Conservation (phyloP, 768 basidiomycete species). For the Boletus sp. region DNA sequence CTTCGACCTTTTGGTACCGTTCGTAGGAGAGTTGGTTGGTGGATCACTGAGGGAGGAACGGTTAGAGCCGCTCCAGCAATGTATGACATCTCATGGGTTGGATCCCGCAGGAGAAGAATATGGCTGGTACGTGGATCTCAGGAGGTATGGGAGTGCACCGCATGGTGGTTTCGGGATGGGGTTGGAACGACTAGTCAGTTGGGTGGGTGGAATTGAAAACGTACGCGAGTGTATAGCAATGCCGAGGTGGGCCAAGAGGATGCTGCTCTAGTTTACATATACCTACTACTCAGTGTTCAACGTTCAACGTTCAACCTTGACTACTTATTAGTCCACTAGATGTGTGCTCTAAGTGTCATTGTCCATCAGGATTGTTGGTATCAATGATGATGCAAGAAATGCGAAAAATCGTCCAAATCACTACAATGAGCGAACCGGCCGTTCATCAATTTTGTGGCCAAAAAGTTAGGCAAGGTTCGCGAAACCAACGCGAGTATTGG, state of each 20-base stretch:
- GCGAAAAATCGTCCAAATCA: background rate
- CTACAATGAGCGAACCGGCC: background rate
- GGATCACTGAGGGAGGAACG: slow-evolving; percentile 90
- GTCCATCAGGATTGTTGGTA: background rate
- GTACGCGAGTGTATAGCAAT: slow-evolving; percentile 92
- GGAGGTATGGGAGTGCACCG: slow-evolving; percentile 82
- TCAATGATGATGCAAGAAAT: background rate
- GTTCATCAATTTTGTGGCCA: background rate
- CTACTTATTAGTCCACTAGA: background rate
- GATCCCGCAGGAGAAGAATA: slow-evolving; percentile 41
- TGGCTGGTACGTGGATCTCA: slow-evolving; percentile 80
- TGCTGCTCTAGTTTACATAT: slow-evolving; percentile 49
- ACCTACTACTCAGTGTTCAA: background rate
- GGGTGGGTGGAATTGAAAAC: slow-evolving; percentile 85
- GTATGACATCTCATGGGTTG: slow-evolving; percentile 50
- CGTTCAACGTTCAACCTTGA: background rate
- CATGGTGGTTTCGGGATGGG: slow-evolving; percentile 98
- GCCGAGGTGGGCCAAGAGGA: slow-evolving; percentile 84
- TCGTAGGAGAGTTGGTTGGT: slow-evolving; percentile 86
- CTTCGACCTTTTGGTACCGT: slow-evolving; percentile 90
- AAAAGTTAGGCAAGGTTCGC: slow-evolving; percentile 31
- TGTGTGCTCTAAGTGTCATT: background rate
- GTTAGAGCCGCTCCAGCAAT: slow-evolving; percentile 44
- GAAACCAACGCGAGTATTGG: slow-evolving; percentile 40
- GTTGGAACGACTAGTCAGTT: slow-evolving; percentile 86